These are phyloP conservation scores for Tuber brumale DNA, from an alignment of 495 filamentous ascomycete genomes.

Conservation along the genomic window DNA sequence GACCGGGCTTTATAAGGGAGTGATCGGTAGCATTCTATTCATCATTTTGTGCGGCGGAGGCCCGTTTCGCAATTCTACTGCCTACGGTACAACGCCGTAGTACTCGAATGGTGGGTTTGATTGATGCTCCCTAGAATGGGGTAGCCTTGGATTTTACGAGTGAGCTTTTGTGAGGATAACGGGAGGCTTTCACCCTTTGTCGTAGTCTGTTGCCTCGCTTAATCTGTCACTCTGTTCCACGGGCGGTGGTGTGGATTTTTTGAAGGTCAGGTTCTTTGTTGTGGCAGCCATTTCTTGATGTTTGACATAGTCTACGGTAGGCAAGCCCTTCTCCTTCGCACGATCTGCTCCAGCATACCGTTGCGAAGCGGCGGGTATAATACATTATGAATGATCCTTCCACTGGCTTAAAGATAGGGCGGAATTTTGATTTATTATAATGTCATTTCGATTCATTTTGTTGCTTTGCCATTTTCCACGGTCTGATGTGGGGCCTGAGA, in stretches of 20 bases:
- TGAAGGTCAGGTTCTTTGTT: neutral
- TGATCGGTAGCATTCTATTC: neutral
- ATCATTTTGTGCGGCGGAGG: neutral
- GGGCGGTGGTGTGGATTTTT: neutral
- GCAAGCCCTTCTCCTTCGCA: neutral
- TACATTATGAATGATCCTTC: neutral
- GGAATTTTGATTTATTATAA: neutral
- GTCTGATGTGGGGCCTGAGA: neutral
- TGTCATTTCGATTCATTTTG: neutral
- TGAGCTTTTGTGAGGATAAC: conserved; percentile 1
- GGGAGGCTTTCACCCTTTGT: neutral
- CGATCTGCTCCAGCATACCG: neutral
- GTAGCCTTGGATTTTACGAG: neutral
- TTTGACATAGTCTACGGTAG: neutral
- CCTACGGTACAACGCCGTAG: too few species aligned
- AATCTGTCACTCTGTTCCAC: neutral
- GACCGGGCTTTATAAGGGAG: neutral
- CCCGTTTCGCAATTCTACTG: neutral
- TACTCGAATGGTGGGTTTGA: neutral
- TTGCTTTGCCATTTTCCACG: neutral
- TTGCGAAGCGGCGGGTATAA: neutral
- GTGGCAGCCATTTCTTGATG: neutral
- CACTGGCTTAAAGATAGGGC: neutral
- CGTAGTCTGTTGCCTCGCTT: neutral
- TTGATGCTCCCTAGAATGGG: neutral